phyloP scores from a whole-genome alignment of 2,329 filamentous ascomycete species.

The Lojkania enalia region DNA sequence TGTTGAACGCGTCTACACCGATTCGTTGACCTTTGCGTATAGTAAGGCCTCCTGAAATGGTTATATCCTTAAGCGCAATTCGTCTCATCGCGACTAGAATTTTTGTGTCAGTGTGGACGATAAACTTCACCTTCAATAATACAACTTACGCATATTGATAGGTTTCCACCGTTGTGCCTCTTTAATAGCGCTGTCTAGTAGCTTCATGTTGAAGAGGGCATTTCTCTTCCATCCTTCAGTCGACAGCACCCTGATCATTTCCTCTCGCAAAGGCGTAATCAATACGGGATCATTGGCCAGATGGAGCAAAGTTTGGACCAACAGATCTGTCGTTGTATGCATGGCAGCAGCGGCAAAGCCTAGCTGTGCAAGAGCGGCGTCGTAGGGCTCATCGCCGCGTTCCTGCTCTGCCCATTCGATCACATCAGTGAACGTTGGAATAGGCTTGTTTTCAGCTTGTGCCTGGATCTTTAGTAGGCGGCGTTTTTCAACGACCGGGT shows the following conservation, averaged over 20 bases:
- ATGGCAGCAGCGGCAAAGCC: slow-evolving; percentile 19
- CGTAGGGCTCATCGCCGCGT: slow-evolving; percentile 13
- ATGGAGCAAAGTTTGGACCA: slow-evolving; percentile 26
- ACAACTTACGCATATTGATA: slow-evolving; percentile 11
- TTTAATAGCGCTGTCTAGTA: slow-evolving; percentile 41
- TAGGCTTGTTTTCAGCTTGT: slow-evolving; percentile 7
- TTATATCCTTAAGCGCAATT: slow-evolving; percentile 22
- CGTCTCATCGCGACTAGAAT: slow-evolving; percentile 29
- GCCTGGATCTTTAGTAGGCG: neutral
- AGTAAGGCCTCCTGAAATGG: slow-evolving; percentile 30
- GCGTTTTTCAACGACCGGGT: neutral
- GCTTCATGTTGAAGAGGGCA: slow-evolving; percentile 30
- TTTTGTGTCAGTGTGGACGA: neutral
- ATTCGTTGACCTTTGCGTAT: slow-evolving; percentile 23
- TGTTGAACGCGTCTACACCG: slow-evolving; percentile 4
- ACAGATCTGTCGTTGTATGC: slow-evolving; percentile 27
- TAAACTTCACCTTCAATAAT: too few species aligned
- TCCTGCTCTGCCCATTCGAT: slow-evolving; percentile 32
- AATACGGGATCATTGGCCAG: slow-evolving; percentile 27
- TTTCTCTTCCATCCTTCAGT: slow-evolving; percentile 31
- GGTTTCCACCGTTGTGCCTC: slow-evolving; percentile 34
- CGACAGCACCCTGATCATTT: slow-evolving; percentile 26
- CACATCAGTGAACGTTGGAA: slow-evolving; percentile 24
- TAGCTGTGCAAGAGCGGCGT: slow-evolving; percentile 16
- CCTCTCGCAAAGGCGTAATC: slow-evolving; percentile 27